Conservation (phyloP, 306 rosid genomes). For the Erythrophleum fordii region DNA sequence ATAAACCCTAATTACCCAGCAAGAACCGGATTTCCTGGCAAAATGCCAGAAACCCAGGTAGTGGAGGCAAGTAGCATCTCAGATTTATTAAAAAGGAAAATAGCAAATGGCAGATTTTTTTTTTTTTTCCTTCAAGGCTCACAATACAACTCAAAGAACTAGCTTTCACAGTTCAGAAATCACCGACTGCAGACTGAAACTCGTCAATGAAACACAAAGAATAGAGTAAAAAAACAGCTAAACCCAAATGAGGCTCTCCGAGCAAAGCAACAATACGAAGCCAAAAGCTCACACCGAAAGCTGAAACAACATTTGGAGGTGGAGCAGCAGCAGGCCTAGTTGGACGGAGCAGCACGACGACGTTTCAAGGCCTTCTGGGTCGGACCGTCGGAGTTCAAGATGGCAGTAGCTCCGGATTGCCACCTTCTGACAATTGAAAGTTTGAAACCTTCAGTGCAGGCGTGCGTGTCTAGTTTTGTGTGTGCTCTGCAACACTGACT, state of each 20-base stretch:
- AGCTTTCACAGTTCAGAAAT: constrained; percentile 21
- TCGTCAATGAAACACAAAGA: neutral
- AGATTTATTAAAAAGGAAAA: neutral
- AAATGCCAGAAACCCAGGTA: constrained; percentile 27
- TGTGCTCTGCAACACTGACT: constrained; percentile 2
- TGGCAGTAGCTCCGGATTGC: neutral
- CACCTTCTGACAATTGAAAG: constrained; percentile 43
- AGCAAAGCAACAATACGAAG: constrained; percentile 10
- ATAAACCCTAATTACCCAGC: constrained; percentile 27
- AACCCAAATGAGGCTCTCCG: constrained; percentile 10
- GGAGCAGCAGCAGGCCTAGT: neutral
- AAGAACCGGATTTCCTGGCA: constrained; percentile 50
- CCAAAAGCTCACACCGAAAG: constrained; percentile 33
- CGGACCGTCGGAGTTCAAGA: neutral
- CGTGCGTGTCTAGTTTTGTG: constrained; percentile 32
- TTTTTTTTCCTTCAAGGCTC: neutral
- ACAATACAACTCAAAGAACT: neutral
- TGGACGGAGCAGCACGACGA: neutral
- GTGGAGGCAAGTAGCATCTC: constrained; percentile 45
- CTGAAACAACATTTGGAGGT: constrained; percentile 26
- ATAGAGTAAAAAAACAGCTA: neutral
- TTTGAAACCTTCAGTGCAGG: constrained; percentile 34
- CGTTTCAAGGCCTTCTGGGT: neutral
- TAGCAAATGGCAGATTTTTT: neutral
- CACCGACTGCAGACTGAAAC: constrained; percentile 15